phyloP scores from a whole-genome alignment of 148 eudicot genomes.

The Fagopyrum homotropicum region DNA sequence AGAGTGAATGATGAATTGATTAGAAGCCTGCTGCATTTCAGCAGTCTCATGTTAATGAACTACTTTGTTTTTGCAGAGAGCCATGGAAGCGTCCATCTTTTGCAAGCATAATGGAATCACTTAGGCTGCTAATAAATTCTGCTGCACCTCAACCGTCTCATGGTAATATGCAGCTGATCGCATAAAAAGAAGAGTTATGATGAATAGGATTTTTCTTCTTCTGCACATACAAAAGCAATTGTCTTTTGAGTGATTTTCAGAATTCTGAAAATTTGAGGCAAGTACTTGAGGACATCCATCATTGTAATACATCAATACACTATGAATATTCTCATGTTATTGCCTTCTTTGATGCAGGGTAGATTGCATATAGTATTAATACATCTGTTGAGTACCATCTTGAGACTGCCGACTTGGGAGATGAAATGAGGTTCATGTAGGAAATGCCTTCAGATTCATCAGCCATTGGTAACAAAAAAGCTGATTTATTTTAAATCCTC shows the following conservation, averaged over 20 bases:
- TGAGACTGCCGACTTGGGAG: background rate
- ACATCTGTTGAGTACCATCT: background rate
- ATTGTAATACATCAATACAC: background rate
- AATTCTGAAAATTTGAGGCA: background rate
- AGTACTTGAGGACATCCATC: background rate
- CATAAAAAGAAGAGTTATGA: background rate
- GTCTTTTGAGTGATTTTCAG: background rate
- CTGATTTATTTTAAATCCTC: background rate
- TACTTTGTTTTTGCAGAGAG: constrained; percentile 44
- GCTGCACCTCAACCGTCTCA: constrained; percentile 14
- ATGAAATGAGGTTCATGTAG: too few species aligned
- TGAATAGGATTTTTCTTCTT: background rate
- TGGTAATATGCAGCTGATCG: background rate
- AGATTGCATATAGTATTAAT: background rate
- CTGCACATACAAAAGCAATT: background rate
- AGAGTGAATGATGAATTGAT: too few species aligned
- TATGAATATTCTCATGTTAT: background rate
- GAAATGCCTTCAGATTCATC: background rate
- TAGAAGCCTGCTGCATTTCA: too few species aligned
- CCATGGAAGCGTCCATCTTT: constrained; percentile 89
- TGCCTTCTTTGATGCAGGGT: background rate
- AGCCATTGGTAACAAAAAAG: background rate
- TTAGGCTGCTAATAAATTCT: constrained; percentile 52
- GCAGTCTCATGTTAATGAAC: too few species aligned
- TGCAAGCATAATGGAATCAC: constrained; percentile 67